Evolutionary conservation across 305 asterid genomes (phyloP).

Genomic region (Solanum hybrid): DNA sequence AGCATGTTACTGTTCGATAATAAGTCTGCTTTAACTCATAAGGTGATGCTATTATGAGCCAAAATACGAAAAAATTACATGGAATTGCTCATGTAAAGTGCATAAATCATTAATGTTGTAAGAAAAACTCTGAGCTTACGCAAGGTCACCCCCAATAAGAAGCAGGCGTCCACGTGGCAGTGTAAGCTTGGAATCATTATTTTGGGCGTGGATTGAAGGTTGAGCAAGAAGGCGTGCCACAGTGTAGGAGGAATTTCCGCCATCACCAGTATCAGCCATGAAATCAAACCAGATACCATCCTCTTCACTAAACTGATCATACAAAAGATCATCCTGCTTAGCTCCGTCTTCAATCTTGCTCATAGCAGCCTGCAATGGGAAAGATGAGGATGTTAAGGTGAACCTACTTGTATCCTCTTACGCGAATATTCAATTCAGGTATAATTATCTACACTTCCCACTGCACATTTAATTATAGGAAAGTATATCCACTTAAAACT

Average conservation of each 20-base stretch:
- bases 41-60: background rate
- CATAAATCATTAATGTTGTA: background rate
- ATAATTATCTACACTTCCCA: background rate
- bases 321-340: constrained; percentile 71
- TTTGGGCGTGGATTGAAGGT: constrained; percentile 54
- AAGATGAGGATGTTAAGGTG: background rate
- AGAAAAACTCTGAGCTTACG: constrained; percentile 51
- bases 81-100: background rate
- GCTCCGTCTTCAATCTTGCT: constrained; percentile 75
- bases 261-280: constrained; percentile 99
- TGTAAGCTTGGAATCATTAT: constrained; percentile 37
- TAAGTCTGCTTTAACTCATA: background rate
- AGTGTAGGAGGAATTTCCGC: constrained; percentile 89
- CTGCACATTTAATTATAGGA: background rate
- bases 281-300: constrained; percentile 97
- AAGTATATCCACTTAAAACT: background rate
- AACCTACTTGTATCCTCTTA: background rate
- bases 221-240: constrained; percentile 96
- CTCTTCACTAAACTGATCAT: constrained; percentile 71
- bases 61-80: background rate
- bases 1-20: background rate
- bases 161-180: constrained; percentile 89
- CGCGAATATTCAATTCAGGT: background rate
- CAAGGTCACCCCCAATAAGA: constrained; percentile 97
- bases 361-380: constrained; percentile 75